These are phyloP conservation scores for Ligustrum vulgare DNA, from an alignment of 257 asterid genomes.

Conservation along the genomic window DNA sequence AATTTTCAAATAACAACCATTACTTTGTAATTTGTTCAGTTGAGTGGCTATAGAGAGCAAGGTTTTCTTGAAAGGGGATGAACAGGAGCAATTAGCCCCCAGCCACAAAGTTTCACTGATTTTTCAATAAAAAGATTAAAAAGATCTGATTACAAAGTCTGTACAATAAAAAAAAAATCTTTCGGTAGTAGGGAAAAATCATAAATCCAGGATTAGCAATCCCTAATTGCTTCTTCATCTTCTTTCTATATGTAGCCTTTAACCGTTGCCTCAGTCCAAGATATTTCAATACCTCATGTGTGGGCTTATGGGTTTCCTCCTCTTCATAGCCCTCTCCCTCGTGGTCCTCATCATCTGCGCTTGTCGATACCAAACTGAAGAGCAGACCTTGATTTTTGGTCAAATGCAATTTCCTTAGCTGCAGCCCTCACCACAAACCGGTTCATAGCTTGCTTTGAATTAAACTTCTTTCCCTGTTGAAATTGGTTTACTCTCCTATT, in stretches of 20 bases:
- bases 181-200: no score
- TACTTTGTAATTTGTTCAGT: no score
- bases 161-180: no score
- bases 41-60: no score
- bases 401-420: conserved; percentile 93
- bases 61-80: no score
- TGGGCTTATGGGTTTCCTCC: conserved; percentile 58
- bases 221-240: conserved; percentile 71
- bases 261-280: conserved; percentile 66
- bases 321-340: conserved; percentile 52
- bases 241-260: conserved; percentile 61
- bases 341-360: conserved; percentile 54
- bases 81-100: no score
- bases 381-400: conserved; percentile 83
- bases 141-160: no score
- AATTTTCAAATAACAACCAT: no score
- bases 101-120: no score
- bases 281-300: conserved; percentile 73
- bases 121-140: no score
- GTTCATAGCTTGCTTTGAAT: conserved; percentile 46
- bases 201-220: conserved; percentile 41
- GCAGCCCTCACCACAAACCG: conserved; percentile 76
- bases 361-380: conserved; percentile 94
- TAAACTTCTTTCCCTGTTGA: conserved; percentile 65
- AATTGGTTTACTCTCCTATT: conserved; percentile 56